Conservation (phyloP, 352 stramenopile genomes). For the Phytophthora sojae region DNA sequence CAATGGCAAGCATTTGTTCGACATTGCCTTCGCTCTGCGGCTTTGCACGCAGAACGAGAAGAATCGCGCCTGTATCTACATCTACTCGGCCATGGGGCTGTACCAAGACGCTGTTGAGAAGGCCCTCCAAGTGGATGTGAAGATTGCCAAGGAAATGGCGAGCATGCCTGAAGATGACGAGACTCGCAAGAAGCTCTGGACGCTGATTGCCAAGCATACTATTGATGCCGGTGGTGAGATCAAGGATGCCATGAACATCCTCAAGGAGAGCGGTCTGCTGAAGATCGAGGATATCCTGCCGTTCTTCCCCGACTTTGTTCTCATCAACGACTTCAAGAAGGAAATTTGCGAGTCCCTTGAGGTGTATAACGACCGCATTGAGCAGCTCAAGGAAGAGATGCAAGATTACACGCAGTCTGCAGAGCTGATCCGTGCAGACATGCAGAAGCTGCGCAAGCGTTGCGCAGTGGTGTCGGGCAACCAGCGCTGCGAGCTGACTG, state of each 20-base stretch:
- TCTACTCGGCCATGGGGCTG: conserved; percentile 94
- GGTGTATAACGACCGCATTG: conserved; percentile 92
- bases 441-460: conserved; percentile 89
- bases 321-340: conserved; percentile 96
- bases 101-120: conserved; percentile 94
- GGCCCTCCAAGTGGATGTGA: conserved; percentile 90
- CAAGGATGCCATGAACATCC: conserved; percentile 85
- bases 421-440: conserved; percentile 90
- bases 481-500: conserved; percentile 90
- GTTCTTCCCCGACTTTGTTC: conserved; percentile 95
- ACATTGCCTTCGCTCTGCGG: conserved; percentile 93
- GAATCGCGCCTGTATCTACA: conserved; percentile 94
- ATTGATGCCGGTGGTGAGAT: conserved; percentile 90
- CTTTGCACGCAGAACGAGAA: conserved; percentile 94
- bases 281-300: conserved; percentile 96
- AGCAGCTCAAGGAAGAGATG: conserved; percentile 94
- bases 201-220: conserved; percentile 93
- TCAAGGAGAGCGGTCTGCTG: conserved; percentile 88
- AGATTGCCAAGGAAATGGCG: conserved; percentile 94
- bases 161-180: conserved; percentile 91
- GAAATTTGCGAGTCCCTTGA: conserved; percentile 94
- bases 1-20: conserved; percentile 88
- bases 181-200: conserved; percentile 93
- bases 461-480: conserved; percentile 89
- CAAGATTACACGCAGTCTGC: conserved; percentile 92